These are phyloP conservation scores for Arthrobotrys musiformis DNA, from an alignment of 2,329 filamentous ascomycete genomes.

Conservation along the genomic window DNA sequence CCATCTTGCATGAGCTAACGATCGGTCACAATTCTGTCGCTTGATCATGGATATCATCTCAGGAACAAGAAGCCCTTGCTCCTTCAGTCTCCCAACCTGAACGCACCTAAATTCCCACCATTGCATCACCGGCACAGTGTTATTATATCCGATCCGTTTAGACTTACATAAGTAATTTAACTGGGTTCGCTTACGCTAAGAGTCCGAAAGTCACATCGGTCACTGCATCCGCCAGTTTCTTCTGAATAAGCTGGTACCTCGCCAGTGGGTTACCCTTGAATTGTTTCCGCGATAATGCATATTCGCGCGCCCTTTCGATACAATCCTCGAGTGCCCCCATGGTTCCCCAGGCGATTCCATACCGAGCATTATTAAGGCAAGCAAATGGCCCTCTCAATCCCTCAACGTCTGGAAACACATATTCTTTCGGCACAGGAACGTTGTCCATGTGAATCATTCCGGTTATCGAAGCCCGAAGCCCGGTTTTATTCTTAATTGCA, in stretches of 20 bases:
- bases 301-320: slow-evolving; percentile 80
- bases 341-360: slow-evolving; percentile 92
- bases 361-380: slow-evolving; percentile 91
- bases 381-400: slow-evolving; percentile 89
- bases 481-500: slow-evolving; percentile 92
- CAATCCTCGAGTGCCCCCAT: slow-evolving; percentile 96
- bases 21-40: slow-evolving; percentile 94
- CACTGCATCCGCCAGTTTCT: slow-evolving; percentile 92
- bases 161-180: background rate
- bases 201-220: slow-evolving; percentile 93
- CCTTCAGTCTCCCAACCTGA: slow-evolving; percentile 92
- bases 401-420: slow-evolving; percentile 93
- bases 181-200: slow-evolving; percentile 68
- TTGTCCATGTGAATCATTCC: slow-evolving; percentile 97
- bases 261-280: slow-evolving; percentile 96
- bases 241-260: slow-evolving; percentile 96
- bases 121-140: background rate
- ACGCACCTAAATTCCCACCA: slow-evolving; percentile 67
- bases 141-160: background rate
- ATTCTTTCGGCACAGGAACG: slow-evolving; percentile 85
- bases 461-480: slow-evolving; percentile 89
- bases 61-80: slow-evolving; percentile 84
- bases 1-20: slow-evolving; percentile 79
- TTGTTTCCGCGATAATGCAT: slow-evolving; percentile 91
- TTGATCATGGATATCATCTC: slow-evolving; percentile 99